Conservation (phyloP, 192 early-diverging fungal genomes). For the Oehlia diaphana region DNA sequence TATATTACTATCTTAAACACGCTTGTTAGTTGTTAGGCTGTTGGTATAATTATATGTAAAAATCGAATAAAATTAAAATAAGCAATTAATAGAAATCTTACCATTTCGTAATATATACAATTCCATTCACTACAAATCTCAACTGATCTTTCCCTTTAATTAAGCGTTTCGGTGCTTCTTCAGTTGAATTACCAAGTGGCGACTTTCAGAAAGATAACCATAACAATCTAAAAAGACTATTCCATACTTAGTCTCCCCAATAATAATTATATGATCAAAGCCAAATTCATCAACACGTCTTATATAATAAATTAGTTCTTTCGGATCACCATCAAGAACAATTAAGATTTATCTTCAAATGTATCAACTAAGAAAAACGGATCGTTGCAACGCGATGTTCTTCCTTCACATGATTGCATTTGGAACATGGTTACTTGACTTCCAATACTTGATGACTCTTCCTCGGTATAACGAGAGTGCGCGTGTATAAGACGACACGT, state of each 20-base stretch:
- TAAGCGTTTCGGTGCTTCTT: background rate
- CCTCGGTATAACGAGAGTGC: too few species aligned
- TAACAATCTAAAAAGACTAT: constrained; percentile 21
- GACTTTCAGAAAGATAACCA: background rate
- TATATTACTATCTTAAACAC: constrained; percentile 19
- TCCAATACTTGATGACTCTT: background rate
- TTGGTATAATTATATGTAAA: too few species aligned
- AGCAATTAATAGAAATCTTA: too few species aligned
- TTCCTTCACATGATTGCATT: background rate
- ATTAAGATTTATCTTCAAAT: constrained; percentile 15
- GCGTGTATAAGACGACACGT: constrained; percentile 5
- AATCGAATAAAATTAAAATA: too few species aligned
- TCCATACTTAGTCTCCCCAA: constrained; percentile 15
- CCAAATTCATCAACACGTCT: constrained; percentile 10
- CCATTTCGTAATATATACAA: background rate
- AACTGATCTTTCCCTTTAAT: too few species aligned
- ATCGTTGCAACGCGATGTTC: background rate
- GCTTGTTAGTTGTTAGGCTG: too few species aligned
- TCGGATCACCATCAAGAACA: background rate
- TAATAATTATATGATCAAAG: constrained; percentile 20
- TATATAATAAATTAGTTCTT: constrained; percentile 21
- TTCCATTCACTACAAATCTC: too few species aligned
- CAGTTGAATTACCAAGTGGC: constrained; percentile 17
- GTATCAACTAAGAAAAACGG: constrained; percentile 9
- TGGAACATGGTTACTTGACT: background rate